Base-by-base conservation (phyloP, 2,329 filamentous ascomycete species). In the Cryphonectria nitschkei region DNA sequence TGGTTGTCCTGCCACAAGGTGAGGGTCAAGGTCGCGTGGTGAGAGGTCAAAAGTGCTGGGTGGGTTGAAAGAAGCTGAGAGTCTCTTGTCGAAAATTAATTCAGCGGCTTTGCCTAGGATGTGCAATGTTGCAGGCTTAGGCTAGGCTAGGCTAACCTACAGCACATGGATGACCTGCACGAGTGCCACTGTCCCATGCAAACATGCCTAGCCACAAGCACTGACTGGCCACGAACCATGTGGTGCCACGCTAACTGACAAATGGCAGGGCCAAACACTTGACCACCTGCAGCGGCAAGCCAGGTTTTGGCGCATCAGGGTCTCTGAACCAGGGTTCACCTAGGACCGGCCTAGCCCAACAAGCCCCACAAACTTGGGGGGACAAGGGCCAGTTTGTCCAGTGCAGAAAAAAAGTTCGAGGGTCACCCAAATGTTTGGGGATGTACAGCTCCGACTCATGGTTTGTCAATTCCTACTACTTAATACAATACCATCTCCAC, bases 381-480 rank as follows among this genome's bases (percentile, higher is more conserved):
- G 34, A 39, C 46, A 50, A 50, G 46, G 43, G 63, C 46, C 41
- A 64, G 61, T 46, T 76, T 76, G 77, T 75, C 75, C 70, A 64
- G 68, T 73, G 63, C 62, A 60, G 41, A 71, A 73, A 73, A 77
- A 77, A 77, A 77, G 75, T 73, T 75, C 72, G 41, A 72, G 72
- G 68, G 74, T 60, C 46, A 50, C 50, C 22, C 8, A 11, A 26
- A 54, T 39, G 37, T 39, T 46, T 56, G 43, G 43, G 62, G 69
- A 64, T 50, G 41, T 37, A 68, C 60, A 62, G 41, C 52, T 37
- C 52, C 52, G 52, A 60, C 52, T 32, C 54, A 60, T 37, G 29
- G 29, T 58, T 32, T 61, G 50, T 67, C 64, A 68, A 68, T 65
- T 62, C 50, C 39, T 71, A 41, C 58, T 56, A 66, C 65, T 65